These are phyloP conservation scores for Wolfiporia cocos DNA, from an alignment of 1,284 basidiomycete species.

Conservation along the genomic window DNA sequence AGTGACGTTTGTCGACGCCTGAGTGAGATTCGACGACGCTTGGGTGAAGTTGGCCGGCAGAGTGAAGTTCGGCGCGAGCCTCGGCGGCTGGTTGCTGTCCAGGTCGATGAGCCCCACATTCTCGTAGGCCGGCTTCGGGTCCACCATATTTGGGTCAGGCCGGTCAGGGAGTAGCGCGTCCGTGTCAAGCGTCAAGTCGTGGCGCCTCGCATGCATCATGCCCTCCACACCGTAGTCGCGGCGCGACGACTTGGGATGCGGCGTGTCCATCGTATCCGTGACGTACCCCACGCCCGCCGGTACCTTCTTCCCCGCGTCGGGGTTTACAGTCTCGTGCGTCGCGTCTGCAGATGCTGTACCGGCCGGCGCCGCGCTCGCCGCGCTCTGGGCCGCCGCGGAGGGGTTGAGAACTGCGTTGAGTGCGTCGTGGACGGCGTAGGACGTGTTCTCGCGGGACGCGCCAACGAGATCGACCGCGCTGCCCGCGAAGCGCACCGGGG, in stretches of 20 bases:
- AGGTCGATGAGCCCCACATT: slow-evolving; percentile 21
- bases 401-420: slow-evolving; percentile 5
- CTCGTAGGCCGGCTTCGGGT: slow-evolving; percentile 9
- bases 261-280: slow-evolving; percentile 5
- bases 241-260: background rate
- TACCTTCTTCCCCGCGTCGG: background rate
- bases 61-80: slow-evolving; percentile 1
- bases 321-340: background rate
- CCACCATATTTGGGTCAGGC: slow-evolving; percentile 11
- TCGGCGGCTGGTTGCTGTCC: slow-evolving; percentile 21
- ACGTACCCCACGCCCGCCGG: slow-evolving; percentile 6
- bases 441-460: slow-evolving; percentile 4
- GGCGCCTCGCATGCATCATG: slow-evolving; percentile 7
- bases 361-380: background rate
- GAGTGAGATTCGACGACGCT: too few species aligned
- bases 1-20: too few species aligned
- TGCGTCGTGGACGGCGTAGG: slow-evolving; percentile 9
- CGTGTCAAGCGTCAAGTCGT: slow-evolving; percentile 20
- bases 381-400: background rate
- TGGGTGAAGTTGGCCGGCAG: too few species aligned
- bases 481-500: slow-evolving; percentile 7
- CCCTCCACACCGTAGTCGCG: background rate
- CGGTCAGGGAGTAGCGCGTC: slow-evolving; percentile 14
- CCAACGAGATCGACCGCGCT: slow-evolving; percentile 3
- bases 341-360: background rate